Percentiles rank a stretch among this genome's conserved stretches.
Conservation (phyloP, 1,284 basidiomycete species). For the Malassezia nana region DNA sequence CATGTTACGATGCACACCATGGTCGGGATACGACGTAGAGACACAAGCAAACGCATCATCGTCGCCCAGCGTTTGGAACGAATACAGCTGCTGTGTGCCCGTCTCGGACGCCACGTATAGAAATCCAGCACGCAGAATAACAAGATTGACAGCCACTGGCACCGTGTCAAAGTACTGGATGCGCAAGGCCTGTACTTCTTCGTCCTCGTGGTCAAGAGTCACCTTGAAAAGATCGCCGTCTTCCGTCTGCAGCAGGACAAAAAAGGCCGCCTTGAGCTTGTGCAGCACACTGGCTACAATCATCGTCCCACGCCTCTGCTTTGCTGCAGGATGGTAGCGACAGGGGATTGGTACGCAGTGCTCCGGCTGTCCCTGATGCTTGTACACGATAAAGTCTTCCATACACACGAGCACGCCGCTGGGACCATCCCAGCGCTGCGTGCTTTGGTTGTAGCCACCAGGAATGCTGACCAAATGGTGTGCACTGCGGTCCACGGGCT, state of each 20-base stretch:
- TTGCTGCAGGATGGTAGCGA: background rate
- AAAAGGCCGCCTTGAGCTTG: conserved; percentile 47
- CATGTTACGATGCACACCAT: conserved; percentile 22
- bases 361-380: conserved; percentile 40
- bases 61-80: conserved; percentile 47
- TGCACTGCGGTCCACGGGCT: conserved; percentile 35
- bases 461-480: conserved; percentile 43
- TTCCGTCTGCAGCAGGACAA: conserved; percentile 44
- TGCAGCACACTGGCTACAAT: conserved; percentile 44
- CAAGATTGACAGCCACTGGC: conserved; percentile 35
- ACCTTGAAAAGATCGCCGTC: conserved; percentile 47
- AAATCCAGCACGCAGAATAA: conserved; percentile 45
- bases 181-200: conserved; percentile 35
- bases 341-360: conserved; percentile 47
- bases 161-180: conserved; percentile 49
- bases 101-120: conserved; percentile 42
- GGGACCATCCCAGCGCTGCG: conserved; percentile 45
- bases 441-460: conserved; percentile 43
- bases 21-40: conserved; percentile 29
- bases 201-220: conserved; percentile 46
- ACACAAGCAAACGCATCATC: conserved; percentile 43
- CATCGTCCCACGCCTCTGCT: conserved; percentile 30
- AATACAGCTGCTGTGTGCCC: conserved; percentile 39
- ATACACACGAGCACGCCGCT: conserved; percentile 46
- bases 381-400: conserved; percentile 46